Base-by-base conservation (phyloP, 441 rosid species). In the Croton laevigatus region DNA sequence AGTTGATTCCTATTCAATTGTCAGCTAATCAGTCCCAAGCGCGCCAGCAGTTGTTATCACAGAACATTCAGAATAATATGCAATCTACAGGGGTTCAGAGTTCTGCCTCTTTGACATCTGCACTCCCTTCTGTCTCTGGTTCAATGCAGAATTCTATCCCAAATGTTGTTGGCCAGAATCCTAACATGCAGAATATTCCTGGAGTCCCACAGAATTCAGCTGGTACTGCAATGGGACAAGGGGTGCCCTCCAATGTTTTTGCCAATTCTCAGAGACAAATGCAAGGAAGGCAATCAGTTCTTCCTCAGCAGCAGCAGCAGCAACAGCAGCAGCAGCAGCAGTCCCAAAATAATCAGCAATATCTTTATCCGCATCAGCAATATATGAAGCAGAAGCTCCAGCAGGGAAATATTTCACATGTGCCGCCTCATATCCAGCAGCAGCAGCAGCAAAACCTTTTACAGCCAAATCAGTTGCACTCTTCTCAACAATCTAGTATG, bases 401-500 rank as follows among this genome's bases (percentile, higher is more conserved):
- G 78, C 86, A 83, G 13, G 96, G 89, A 79, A 86, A 82, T 81
- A 78, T 86, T 22, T 67, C 80, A 19, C 84, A 85, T 66, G 49
- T 68, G 37, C 76, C 59, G 51, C 67, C 76, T 73, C 76, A 77
- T 54, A 63, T 77, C 40, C 72, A 66, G 12, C 80, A 69, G 73
- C 66, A n/a, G n/a, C n/a, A 84, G 72, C 84, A 86, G 80, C 93
- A 84, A 78, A 90, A 85, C 77, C 72, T 82, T 62, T 73, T 89
- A 71, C 97, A 88, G 76, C 71, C 91, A 5, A 71, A 69, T 79
- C 95, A 88, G 72, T 76, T 93, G 83, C 97, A 87, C 75, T 77
- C 95, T 59, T 76, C 93, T 79, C 97, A 89, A 79, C 97, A 88
- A 77, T 70, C 91, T 69, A 86, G 87, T 71, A 73, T 88, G 85